Evolutionary conservation across 345 rosid genomes (phyloP).

Genomic region (Corchorus olitorius): DNA sequence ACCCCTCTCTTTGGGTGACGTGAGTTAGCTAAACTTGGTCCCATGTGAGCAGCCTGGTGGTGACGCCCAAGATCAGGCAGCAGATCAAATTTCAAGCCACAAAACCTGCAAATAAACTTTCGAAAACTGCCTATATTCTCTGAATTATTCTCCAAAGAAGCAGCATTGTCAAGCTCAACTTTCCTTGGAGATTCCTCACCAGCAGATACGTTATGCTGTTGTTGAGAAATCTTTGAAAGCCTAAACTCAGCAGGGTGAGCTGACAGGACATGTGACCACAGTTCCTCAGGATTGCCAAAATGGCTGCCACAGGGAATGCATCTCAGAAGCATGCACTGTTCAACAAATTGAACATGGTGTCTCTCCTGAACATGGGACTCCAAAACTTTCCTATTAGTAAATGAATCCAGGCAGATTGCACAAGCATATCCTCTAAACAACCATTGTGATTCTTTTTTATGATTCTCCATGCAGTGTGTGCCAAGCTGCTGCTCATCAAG

Average conservation of each 20-base stretch:
- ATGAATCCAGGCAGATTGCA: slow-evolving; percentile 95
- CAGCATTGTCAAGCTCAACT: slow-evolving; percentile 41
- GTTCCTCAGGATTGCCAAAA: slow-evolving; percentile 82
- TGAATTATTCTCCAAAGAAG: slow-evolving; percentile 41
- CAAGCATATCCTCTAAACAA: slow-evolving; percentile 86
- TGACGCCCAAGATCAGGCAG: slow-evolving; percentile 99
- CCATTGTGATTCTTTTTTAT: slow-evolving; percentile 81
- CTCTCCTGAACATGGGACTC: slow-evolving; percentile 93
- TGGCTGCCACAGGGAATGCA: slow-evolving; percentile 93
- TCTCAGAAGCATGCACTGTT: slow-evolving; percentile 95
- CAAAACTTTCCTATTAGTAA: slow-evolving; percentile 67
- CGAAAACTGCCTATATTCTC: slow-evolving; percentile 49
- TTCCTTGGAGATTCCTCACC: slow-evolving; percentile 39
- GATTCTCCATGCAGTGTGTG: slow-evolving; percentile 70
- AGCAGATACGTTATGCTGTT: slow-evolving; percentile 30
- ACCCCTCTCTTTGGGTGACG: slow-evolving; percentile 70
- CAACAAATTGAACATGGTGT: slow-evolving; percentile 87
- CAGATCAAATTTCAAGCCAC: slow-evolving; percentile 88
- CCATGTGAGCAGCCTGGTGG: slow-evolving; percentile 99
- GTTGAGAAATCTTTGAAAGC: slow-evolving; percentile 41
- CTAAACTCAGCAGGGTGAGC: slow-evolving; percentile 65
- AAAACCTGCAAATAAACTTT: slow-evolving; percentile 80
- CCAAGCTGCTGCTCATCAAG: slow-evolving; percentile 55
- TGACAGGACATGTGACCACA: slow-evolving; percentile 77
- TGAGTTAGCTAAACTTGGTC: slow-evolving; percentile 52